Percentiles rank a stretch among this genome's conserved stretches.
phyloP scores from a whole-genome alignment of 495 filamentous ascomycete genomes.

The Daldinia loculata region DNA sequence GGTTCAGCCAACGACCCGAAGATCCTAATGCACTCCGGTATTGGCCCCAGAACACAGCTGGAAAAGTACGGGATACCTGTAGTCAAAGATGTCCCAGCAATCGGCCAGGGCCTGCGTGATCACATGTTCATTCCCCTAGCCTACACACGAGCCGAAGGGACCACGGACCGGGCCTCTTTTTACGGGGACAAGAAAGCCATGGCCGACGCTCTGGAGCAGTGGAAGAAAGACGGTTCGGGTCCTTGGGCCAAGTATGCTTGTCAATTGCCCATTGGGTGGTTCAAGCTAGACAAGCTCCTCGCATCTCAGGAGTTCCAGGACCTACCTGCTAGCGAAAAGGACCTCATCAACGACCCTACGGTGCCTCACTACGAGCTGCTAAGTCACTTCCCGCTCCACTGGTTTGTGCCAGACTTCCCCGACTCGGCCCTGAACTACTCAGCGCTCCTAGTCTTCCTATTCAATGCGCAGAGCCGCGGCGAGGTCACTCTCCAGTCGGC shows the following conservation, averaged over 20 bases:
- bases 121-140: constrained; percentile 51
- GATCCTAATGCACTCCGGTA: constrained; percentile 71
- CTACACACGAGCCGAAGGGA: constrained; percentile 40
- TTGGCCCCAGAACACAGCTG: constrained; percentile 65
- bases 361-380: constrained; percentile 55
- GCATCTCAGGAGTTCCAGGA: constrained; percentile 32
- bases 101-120: constrained; percentile 68
- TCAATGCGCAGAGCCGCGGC: constrained; percentile 54
- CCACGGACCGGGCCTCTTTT: constrained; percentile 45
- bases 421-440: constrained; percentile 47
- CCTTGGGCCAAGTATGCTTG: constrained; percentile 55
- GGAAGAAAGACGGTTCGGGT: constrained; percentile 57
- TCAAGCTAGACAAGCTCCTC: constrained; percentile 58
- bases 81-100: constrained; percentile 55
- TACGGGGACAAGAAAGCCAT: constrained; percentile 46
- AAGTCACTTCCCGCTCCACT: constrained; percentile 55
- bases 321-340: constrained; percentile 31
- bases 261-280: constrained; percentile 59
- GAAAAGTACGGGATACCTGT: constrained; percentile 61
- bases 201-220: constrained; percentile 57
- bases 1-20: constrained; percentile 68
- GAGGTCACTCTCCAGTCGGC: constrained; percentile 63
- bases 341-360: constrained; percentile 61
- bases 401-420: constrained; percentile 47
- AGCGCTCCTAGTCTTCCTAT: constrained; percentile 47